Evolutionary conservation across 129 eudicot species (phyloP).

Genomic region (sunflower (Helianthus annuus)): DNA sequence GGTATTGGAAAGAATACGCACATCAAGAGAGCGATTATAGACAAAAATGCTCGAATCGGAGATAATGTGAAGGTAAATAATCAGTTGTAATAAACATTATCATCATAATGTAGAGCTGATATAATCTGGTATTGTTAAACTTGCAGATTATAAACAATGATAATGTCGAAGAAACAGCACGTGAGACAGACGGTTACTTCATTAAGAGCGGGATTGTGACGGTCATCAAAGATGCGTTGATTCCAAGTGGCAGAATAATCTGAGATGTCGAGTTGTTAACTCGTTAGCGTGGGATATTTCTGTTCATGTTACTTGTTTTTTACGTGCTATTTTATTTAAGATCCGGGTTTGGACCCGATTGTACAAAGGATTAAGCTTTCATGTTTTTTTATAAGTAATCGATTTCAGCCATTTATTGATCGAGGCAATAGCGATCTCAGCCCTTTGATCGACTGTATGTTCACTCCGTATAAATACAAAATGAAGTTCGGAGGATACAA

Average conservation of each 20-base stretch:
- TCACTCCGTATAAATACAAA: not conserved
- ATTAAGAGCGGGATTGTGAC: conserved; percentile 95
- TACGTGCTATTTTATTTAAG: not conserved
- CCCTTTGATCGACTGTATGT: not conserved
- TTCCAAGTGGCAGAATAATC: conserved; percentile 75
- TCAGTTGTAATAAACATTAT: not conserved
- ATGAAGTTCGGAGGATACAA: not conserved
- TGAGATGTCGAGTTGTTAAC: conserved; percentile 24
- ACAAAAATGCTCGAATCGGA: conserved; percentile 50
- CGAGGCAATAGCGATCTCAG: not conserved
- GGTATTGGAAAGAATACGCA: conserved; percentile 87
- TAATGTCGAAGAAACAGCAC: conserved; percentile 81
- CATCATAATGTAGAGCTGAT: not conserved
- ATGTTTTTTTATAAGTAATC: not conserved
- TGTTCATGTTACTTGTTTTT: conserved; percentile 16
- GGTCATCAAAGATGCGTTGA: conserved; percentile 80
- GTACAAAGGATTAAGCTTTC: conserved; percentile 5
- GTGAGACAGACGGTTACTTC: conserved; percentile 93
- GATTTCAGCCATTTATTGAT: not conserved
- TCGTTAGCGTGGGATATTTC: conserved; percentile 2
- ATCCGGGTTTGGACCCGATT: not conserved
- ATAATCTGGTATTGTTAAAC: conserved; percentile 5
- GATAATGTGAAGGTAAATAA: conserved; percentile 39
- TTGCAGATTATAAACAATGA: conserved; percentile 65
- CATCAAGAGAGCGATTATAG: conserved; percentile 68